Evolutionary conservation across 768 basidiomycete species (phyloP), one percentile per base, ranked within the genome.

Genomic region (Boletus eberwhitei): DNA sequence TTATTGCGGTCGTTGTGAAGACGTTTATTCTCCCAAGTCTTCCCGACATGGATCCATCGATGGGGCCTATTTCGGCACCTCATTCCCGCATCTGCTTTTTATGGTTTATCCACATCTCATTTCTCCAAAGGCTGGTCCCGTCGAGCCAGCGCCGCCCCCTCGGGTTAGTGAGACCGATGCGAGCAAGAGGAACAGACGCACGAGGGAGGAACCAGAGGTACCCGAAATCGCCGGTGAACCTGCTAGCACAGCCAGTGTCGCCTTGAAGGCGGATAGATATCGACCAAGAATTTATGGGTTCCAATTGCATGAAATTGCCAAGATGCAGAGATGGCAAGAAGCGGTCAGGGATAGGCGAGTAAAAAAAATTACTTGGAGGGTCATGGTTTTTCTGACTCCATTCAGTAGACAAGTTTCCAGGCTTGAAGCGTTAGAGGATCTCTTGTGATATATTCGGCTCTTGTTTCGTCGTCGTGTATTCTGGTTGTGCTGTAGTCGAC

Each of bases 51-150:
- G 96, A 46, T 88, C 89, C 36, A 98, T 99, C 68, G 97, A 99
- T 69, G 96, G 97, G 29, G 97, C 97, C 2, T 99, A 96, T 74
- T 99, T 99, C 63, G 97, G 97, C 56, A 96, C 94, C 0, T 97
- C 95, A 1, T 98, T 98, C 77, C 93, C 95, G 0, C 96, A 98
- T 70, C 85, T 99, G 51, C 77, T 98, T 45, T 97, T 95, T 77
- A 92, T 98, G 77, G 93, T 98, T 35, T 98, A 98, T 71, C 95
- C 97, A 0, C 84, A 87, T 43, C 84, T 98, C 59, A 88, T 97
- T 40, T 93, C 96, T 21, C 82, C 86, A 31, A 98, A 97, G 73
- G 79, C 75, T 31, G 79, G 80, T 8, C 79, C 84, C 0, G 66
- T 72, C 13, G 79, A 79, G 35, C 62, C 73, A 3, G 50, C 63